These are phyloP conservation scores for Piromyces finnis DNA, from an alignment of 192 early-diverging fungal species.

Conservation along the genomic window DNA sequence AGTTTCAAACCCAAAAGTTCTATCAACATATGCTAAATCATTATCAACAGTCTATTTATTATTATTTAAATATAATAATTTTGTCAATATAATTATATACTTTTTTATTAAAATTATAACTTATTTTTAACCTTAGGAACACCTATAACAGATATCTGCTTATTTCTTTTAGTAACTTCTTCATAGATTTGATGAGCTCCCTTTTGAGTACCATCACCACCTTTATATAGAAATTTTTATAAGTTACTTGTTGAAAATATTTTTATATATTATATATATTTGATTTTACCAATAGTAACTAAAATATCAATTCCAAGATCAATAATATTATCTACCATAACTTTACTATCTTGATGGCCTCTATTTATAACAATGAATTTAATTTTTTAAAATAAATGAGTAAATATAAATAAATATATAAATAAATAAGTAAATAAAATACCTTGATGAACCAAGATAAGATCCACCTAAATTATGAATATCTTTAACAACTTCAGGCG, in stretches of 20 bases:
- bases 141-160: slow-evolving; percentile 8
- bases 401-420: too few relatives aligned
- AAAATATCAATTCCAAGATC: not conserved
- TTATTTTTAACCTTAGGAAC: slow-evolving; percentile 6
- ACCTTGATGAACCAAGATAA: not conserved
- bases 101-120: too few relatives aligned
- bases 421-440: not conserved
- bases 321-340: not conserved
- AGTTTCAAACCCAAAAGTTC: slow-evolving; percentile 15
- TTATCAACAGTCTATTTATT: slow-evolving; percentile 11
- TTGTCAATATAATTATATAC: too few relatives aligned
- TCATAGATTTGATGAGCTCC: slow-evolving; percentile 7
- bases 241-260: too few relatives aligned
- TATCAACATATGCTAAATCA: slow-evolving; percentile 10
- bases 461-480: not conserved
- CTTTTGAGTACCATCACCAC: slow-evolving; percentile 14
- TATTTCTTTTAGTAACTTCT: slow-evolving; percentile 2
- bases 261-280: too few relatives aligned
- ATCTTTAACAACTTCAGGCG: not conserved
- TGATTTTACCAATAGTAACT: not conserved
- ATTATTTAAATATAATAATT: too few relatives aligned
- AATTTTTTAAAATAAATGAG: too few relatives aligned
- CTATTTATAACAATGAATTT: not conserved
- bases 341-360: not conserved
- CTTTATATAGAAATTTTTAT: not conserved